Percentiles rank a stretch among this genome's conserved stretches.
Conservation (phyloP, 257 asterid genomes). For the Scutellaria minor region DNA sequence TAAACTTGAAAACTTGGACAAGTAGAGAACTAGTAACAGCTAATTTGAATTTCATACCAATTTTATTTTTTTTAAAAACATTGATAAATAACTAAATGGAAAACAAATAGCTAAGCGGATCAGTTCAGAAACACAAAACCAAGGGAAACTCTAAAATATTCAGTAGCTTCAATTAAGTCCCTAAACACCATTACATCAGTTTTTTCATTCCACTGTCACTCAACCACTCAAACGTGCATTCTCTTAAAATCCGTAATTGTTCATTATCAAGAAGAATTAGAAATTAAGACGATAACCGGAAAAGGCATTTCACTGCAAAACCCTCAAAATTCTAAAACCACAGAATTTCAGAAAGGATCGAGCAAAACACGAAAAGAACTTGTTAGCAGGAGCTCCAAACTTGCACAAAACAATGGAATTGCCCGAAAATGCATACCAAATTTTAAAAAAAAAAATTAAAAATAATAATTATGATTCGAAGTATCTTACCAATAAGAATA, state of each 20-base stretch:
- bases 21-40: slow-evolving; percentile 1
- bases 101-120: slow-evolving; percentile 19
- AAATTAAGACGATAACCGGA: not conserved
- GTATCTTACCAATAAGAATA: slow-evolving; percentile 29
- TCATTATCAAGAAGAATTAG: not conserved
- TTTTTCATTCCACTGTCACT: not conserved
- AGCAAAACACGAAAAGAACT: not conserved
- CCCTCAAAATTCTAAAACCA: slow-evolving; percentile 17
- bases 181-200: not conserved
- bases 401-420: slow-evolving; percentile 7
- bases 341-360: slow-evolving; percentile 10
- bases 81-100: not conserved
- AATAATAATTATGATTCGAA: not conserved
- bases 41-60: not conserved
- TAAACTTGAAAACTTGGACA: not conserved
- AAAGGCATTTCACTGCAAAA: slow-evolving; percentile 1
- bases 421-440: slow-evolving; percentile 8
- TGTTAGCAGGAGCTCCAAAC: not conserved
- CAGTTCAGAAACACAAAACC: slow-evolving; percentile 24
- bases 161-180: not conserved
- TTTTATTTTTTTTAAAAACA: no score
- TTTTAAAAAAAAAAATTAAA: not conserved
- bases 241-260: not conserved
- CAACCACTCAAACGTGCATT: slow-evolving; percentile 12
- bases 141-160: slow-evolving; percentile 8